Base-by-base conservation (phyloP, 139 green algal species). In the Diplosphaera chodatii region DNA sequence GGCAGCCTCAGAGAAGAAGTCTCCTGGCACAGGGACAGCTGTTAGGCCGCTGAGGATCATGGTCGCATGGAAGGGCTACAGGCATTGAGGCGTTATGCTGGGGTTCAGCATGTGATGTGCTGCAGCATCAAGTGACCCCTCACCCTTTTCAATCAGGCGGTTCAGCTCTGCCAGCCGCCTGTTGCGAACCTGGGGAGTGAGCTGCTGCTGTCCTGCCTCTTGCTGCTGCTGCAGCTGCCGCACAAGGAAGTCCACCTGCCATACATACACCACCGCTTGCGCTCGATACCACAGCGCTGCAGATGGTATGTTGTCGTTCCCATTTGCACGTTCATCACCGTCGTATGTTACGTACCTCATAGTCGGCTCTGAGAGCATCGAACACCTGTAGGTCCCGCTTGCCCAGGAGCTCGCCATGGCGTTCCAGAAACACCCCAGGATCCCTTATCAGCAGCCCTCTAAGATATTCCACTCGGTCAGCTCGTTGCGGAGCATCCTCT, bases 141-240 rank as follows among this genome's bases (percentile, higher is more conserved):
- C n/a, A 59, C 48, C 85, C 3, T 77, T 74, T 0, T 77, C 67
- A 2, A 74, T 55, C 29, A 91, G 64, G 4, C 78, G 59, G 6
- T 81, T 72, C 82, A 94, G 91, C 55, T 79, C 69, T 4, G 89
- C 89, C 3, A 94, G 76, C 18, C 89, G 80, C 32, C 89, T 66
- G 75, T 94, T 94, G 66, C 83, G 85, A 4, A 79, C 76, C 4
- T 41, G 55, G 4, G 76, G 64, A 34, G 74, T 63, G 5, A 76
- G 63, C 2, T 63, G 69, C 31, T 67, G 32, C 29, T 64, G 40
- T 1, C 40, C 67, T 31, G 18, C 32, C 32, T 77, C 65, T 21
- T 27, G 20, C 67, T 77, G 66, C 10, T 80, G 37, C 30, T 78
- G 70, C 66, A 71, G 69, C 22, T 77, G 32, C 0, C 69, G 41